Evolutionary conservation across 176 grass and related monocot species (phyloP).

Genomic region (Oryza glumipatula): DNA sequence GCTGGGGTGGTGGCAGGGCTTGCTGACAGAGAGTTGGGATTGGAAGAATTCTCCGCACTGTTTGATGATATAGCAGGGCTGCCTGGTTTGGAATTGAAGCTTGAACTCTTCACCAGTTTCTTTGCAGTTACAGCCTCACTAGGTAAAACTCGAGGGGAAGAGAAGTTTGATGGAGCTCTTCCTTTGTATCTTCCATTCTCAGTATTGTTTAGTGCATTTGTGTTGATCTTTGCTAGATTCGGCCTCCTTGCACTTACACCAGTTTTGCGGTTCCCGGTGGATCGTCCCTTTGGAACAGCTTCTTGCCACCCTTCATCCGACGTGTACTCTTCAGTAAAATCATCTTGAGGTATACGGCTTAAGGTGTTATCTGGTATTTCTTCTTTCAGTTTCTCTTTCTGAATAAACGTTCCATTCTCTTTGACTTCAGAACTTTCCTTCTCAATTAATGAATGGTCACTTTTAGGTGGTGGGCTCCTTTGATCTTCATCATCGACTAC

Average conservation of each 20-base stretch:
- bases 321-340: slow-evolving; percentile 63
- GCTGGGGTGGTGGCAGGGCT: slow-evolving; percentile 45
- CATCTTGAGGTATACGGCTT: slow-evolving; percentile 52
- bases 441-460: slow-evolving; percentile 44
- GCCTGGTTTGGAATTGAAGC: slow-evolving; percentile 66
- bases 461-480: slow-evolving; percentile 56
- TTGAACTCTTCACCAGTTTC: slow-evolving; percentile 80
- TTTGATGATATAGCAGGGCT: slow-evolving; percentile 48
- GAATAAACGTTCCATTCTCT: slow-evolving; percentile 59
- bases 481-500: slow-evolving; percentile 68
- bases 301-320: slow-evolving; percentile 96
- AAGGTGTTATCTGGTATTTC: slow-evolving; percentile 53
- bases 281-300: slow-evolving; percentile 82
- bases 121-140: slow-evolving; percentile 57
- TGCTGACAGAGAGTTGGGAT: slow-evolving; percentile 54
- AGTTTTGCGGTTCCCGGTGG: slow-evolving; percentile 61
- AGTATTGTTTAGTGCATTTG: slow-evolving; percentile 59
- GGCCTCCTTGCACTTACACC: slow-evolving; percentile 65
- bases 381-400: slow-evolving; percentile 62
- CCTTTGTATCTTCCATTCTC: slow-evolving; percentile 78
- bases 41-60: slow-evolving; percentile 60
- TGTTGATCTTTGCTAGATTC: slow-evolving; percentile 81
- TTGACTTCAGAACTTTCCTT: slow-evolving; percentile 64
- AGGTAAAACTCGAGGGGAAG: slow-evolving; percentile 62
- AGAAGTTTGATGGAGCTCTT: slow-evolving; percentile 54